These are phyloP conservation scores for Chlorella sp. DNA, from an alignment of 139 green algal genomes.

Conservation along the genomic window DNA sequence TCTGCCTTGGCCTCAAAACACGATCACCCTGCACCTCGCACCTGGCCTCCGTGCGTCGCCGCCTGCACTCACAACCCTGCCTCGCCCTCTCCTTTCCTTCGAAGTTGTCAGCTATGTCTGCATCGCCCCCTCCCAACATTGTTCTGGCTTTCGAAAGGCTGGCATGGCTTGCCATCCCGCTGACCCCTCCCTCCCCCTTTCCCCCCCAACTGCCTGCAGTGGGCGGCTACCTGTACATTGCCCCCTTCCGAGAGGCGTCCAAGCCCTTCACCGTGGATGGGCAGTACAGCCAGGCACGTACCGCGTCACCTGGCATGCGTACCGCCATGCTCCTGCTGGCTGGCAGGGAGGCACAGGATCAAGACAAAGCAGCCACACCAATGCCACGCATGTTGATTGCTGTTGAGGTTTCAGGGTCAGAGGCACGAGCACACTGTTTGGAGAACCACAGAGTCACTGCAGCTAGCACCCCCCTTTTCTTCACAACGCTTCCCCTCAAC, in stretches of 20 bases:
- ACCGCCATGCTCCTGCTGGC: no score
- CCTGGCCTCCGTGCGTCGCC: background rate
- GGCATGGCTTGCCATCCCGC: background rate
- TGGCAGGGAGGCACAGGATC: no score
- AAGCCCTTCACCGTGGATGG: conserved; percentile 35
- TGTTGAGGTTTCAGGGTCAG: no score
- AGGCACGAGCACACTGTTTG: no score
- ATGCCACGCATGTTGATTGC: background rate
- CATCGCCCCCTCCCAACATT: no score
- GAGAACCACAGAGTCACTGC: no score
- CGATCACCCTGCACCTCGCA: background rate
- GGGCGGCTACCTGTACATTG: background rate
- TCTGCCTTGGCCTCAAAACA: background rate
- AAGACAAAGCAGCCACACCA: background rate
- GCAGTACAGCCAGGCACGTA: conserved; percentile 35
- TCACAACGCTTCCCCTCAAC: no score
- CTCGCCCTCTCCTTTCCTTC: background rate
- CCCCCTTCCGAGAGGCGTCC: background rate
- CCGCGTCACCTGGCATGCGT: background rate
- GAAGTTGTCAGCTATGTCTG: no score
- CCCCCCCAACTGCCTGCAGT: background rate
- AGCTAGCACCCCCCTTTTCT: no score
- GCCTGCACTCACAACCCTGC: background rate
- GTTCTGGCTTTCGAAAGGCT: background rate
- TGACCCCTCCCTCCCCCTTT: background rate